Evolutionary conservation across 345 rosid species (phyloP).

Genomic region (Rhizophora mangle): DNA sequence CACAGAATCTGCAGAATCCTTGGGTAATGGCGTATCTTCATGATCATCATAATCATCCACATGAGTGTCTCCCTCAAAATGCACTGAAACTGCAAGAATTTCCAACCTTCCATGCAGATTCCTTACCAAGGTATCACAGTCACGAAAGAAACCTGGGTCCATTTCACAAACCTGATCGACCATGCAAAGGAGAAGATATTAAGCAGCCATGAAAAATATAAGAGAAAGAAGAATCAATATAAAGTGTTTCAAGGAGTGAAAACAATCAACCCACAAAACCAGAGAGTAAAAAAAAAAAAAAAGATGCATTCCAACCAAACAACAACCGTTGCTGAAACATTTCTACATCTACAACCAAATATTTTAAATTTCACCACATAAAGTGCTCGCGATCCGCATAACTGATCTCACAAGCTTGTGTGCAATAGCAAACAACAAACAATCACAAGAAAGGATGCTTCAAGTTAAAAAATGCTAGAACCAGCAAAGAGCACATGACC

Average conservation of each 20-base stretch:
- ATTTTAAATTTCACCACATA: no score
- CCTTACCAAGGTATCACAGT: slow-evolving; percentile 76
- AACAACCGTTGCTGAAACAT: neutral
- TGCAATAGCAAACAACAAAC: no score
- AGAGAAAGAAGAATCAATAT: no score
- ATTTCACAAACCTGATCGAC: slow-evolving; percentile 68
- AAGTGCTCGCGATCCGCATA: no score
- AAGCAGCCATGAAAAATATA: neutral
- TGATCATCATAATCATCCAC: slow-evolving; percentile 73
- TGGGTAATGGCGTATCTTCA: slow-evolving; percentile 48
- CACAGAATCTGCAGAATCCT: slow-evolving; percentile 34
- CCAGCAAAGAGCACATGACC: neutral
- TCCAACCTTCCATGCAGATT: slow-evolving; percentile 81
- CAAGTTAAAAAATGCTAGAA: neutral
- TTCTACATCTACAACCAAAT: no score
- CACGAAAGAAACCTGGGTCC: slow-evolving; percentile 77
- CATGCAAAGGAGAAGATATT: slow-evolving; percentile 2
- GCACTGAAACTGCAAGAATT: slow-evolving; percentile 84
- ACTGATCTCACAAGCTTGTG: no score
- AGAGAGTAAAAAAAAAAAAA: neutral
- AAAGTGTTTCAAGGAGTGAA: no score
- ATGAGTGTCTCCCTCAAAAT: slow-evolving; percentile 81
- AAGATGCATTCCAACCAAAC: neutral
- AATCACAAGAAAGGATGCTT: no score
- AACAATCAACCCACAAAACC: no score